A percentile compares a stretch with the other conserved stretches of the same genome.
Conservation (phyloP, 345 rosid species). For the Combretum micranthum region DNA sequence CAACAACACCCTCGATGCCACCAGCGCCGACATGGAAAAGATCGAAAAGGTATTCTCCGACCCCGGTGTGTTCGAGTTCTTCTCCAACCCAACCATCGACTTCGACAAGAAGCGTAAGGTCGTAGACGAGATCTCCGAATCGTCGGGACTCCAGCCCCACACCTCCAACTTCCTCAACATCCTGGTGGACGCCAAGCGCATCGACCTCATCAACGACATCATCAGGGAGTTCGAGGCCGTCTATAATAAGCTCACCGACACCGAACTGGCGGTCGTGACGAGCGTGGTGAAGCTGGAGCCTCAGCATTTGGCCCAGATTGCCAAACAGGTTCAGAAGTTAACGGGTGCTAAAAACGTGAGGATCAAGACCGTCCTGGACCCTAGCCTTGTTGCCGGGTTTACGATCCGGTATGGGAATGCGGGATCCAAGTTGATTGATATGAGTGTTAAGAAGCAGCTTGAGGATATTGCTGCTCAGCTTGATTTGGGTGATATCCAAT, state of each 20-base stretch:
- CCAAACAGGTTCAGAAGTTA: slow-evolving; percentile 89
- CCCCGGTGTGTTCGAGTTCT: slow-evolving; percentile 36
- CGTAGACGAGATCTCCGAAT: slow-evolving; percentile 49
- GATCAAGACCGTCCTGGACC: slow-evolving; percentile 73
- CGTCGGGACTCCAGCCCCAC: slow-evolving; percentile 43
- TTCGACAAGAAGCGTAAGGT: slow-evolving; percentile 42
- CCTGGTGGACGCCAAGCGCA: slow-evolving; percentile 56
- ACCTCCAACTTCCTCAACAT: slow-evolving; percentile 65
- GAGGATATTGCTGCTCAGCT: slow-evolving; percentile 80
- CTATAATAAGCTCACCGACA: slow-evolving; percentile 57
- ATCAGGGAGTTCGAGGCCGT: slow-evolving; percentile 66
- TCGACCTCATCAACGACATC: slow-evolving; percentile 52
- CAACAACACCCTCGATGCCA: slow-evolving; percentile 53
- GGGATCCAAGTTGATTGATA: slow-evolving; percentile 80
- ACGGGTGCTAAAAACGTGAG: slow-evolving; percentile 81
- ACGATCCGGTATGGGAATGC: slow-evolving; percentile 68
- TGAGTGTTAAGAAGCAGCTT: slow-evolving; percentile 96
- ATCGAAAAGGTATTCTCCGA: slow-evolving; percentile 65
- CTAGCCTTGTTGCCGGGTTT: slow-evolving; percentile 84
- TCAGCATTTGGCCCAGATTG: slow-evolving; percentile 75
- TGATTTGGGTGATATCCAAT: slow-evolving; percentile 68
- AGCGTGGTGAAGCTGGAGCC: slow-evolving; percentile 78
- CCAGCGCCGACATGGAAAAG: slow-evolving; percentile 69
- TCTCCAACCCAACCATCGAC: slow-evolving; percentile 51
- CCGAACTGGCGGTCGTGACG: slow-evolving; percentile 73